Percentiles rank a stretch among this genome's conserved stretches.
Conservation (phyloP, 2,329 filamentous ascomycete species). For the Sordariomycetes sp. region DNA sequence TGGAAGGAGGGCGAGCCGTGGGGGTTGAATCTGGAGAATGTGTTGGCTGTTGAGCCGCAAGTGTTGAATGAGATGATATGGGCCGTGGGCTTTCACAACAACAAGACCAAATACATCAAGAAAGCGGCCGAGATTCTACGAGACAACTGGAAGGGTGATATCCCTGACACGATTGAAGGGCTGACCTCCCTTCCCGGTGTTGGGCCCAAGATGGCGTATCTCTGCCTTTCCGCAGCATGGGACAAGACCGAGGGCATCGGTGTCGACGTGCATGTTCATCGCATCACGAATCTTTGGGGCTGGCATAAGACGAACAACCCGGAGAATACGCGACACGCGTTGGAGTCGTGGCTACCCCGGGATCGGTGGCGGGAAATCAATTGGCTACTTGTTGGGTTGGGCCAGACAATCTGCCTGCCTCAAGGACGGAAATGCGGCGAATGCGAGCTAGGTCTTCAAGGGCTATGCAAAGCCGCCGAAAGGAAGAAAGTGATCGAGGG, state of each 20-base stretch:
- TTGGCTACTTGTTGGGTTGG: conserved; percentile 76
- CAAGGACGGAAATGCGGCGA: conserved; percentile 75
- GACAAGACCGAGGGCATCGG: conserved; percentile 65
- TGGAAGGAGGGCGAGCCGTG: conserved; percentile 29
- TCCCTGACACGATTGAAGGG: conserved; percentile 68
- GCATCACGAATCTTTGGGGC: conserved; percentile 89
- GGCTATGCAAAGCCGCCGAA: conserved; percentile 68
- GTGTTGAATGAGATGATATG: conserved; percentile 65
- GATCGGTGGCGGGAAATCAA: conserved; percentile 93
- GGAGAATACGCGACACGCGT: conserved; percentile 67
- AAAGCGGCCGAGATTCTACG: conserved; percentile 62
- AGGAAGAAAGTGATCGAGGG: conserved; percentile 51
- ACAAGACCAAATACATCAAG: conserved; percentile 80
- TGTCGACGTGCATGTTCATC: conserved; percentile 90
- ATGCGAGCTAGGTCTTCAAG: conserved; percentile 68
- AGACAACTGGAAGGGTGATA: conserved; percentile 64
- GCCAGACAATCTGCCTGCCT: conserved; percentile 78
- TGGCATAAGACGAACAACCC: conserved; percentile 78
- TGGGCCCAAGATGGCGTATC: conserved; percentile 89
- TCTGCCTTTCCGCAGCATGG: conserved; percentile 71
- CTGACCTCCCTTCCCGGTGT: conserved; percentile 75
- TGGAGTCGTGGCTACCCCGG: conserved; percentile 75
- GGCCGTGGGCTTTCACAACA: conserved; percentile 89
- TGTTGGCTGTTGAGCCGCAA: conserved; percentile 61
- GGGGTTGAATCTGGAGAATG: conserved; percentile 65